Evolutionary conservation across 2,329 filamentous ascomycete genomes (phyloP), one percentile per base, ranked within the genome.

Genomic region (Thelonectria olida): DNA sequence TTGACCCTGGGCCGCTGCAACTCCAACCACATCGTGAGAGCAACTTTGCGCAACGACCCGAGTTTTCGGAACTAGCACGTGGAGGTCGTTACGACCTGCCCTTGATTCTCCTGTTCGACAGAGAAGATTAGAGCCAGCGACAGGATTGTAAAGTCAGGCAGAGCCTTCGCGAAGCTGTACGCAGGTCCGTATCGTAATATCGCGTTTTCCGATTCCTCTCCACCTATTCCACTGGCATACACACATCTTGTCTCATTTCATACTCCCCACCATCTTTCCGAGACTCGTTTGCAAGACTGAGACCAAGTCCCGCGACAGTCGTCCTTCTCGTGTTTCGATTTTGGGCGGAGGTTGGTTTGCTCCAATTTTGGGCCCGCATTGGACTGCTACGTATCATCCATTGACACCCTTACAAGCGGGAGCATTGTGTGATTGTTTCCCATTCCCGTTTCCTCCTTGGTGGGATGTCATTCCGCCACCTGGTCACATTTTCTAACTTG

Each of bases 301-400:
- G 45, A 13, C 27, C 36, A 31, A 48, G 56, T 55, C 52, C 55
- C 54, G 62, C 59, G 52, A 57, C 52, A 59, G 27, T 45, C 23
- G 42, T 53, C 58, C 61, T 55, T 48, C 59, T 66, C 53, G 63
- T 59, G 58, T 59, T 62, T 57, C 31, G 54, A 51, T 55, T 39
- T 58, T 49, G 51, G 56, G 31, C 49, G 45, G 50, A 23, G 51
- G 49, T 62, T 57, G 48, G 47, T 42, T 22, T 27, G 57, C 42
- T 65, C 44, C 51, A 70, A 65, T 70, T 70, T 67, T 57, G 54
- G 67, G 60, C 64, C 67, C 62, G 62, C 67, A 65, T 54, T 49
- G 47, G 59, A 58, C 53, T 60, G 61, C 54, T 63, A 69, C 64
- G 67, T 68, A 67, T 58, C 49, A 61, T 65, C 56, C 54, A 62